Percentiles rank a stretch among this genome's conserved stretches.
Evolutionary conservation across 495 filamentous ascomycete genomes (phyloP).

Genomic region (Xylaria sp.): DNA sequence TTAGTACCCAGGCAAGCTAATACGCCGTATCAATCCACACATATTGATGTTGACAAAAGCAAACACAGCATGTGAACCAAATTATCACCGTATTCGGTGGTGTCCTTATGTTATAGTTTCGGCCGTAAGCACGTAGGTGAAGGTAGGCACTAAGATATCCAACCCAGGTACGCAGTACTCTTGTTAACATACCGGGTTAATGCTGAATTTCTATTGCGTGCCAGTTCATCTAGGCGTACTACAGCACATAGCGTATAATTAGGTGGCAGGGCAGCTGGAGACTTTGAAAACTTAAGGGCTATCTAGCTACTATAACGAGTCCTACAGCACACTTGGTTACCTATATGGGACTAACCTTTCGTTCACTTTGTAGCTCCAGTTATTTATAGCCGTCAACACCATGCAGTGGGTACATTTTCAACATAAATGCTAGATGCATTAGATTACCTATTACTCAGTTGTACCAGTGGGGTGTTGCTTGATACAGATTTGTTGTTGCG

Average conservation of each 20-base stretch:
- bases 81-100: neutral
- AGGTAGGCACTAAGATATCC: neutral
- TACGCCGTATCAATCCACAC: neutral
- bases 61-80: neutral
- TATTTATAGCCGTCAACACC: neutral
- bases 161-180: neutral
- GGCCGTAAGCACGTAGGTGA: neutral
- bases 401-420: neutral
- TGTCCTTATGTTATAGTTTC: neutral
- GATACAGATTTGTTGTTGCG: no score
- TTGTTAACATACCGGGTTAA: neutral
- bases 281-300: neutral
- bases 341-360: neutral
- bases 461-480: neutral
- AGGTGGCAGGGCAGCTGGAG: neutral
- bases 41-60: neutral
- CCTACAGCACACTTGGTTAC: neutral
- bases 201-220: neutral
- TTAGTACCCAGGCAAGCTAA: neutral
- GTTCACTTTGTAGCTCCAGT: neutral
- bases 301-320: neutral
- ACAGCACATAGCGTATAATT: neutral
- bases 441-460: neutral
- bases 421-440: neutral
- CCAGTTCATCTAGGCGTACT: neutral